Evolutionary conservation across 2,329 filamentous ascomycete genomes (phyloP), one percentile per base, ranked within the genome.

Genomic region (Diaporthe ampelina): DNA sequence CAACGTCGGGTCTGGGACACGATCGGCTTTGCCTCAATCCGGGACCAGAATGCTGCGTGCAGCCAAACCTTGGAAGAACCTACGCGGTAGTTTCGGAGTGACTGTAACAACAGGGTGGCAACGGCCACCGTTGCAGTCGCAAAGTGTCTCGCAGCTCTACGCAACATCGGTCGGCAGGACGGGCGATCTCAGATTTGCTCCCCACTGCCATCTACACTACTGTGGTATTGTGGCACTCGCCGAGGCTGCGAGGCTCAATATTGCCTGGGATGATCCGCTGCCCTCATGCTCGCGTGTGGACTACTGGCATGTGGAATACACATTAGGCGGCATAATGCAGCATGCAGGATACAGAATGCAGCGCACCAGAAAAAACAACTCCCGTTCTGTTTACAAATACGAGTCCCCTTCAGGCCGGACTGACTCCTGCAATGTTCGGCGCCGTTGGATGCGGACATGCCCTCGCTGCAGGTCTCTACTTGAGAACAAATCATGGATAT

Each of bases 181-280:
- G 63, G 48, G 48, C 63, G 63, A 68, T 68, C 63, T 68, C 48
- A 68, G 63, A 68, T 68, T 68, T 24, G 29, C 63, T 68, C 52
- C 48, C 63, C 45, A 68, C 48, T 21, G 32, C 29, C 45, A 48
- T 67, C 61, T 52, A 37, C 43, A 45, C 43, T 45, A 19, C 29
- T 67, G 61, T 67, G 43, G 61, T 50, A 52, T 48, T 52, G 45
- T 67, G 45, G 61, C 61, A 26, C 29, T 4, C 7, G 29, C 61
- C 37, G 35, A 43, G 58, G 58, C 61, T 67, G 35, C 35, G 35
- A 17, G 40, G 40, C 40, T 43, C 29, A 35, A 29, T 52, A 68
- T n/a, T 37, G 29, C 61, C 61, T 52, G 29, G 43, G 21, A 67
- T 52, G 21, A 67, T 52, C 45, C 45, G 24, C 63, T 52, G 45